These are phyloP conservation scores for Cucurbita maxima DNA, from an alignment of 306 rosid genomes.

Conservation along the genomic window DNA sequence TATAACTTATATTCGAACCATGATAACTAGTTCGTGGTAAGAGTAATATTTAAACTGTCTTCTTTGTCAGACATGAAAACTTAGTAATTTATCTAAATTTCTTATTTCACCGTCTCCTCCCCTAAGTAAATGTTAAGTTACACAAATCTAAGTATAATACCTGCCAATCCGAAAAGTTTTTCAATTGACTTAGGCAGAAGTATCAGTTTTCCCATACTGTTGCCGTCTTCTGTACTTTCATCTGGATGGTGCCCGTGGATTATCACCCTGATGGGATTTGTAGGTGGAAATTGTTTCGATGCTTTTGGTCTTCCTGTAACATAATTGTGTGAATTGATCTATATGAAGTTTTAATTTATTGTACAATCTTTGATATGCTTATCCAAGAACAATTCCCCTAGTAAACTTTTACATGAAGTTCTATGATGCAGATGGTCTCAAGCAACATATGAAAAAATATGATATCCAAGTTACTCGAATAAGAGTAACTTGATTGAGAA, in stretches of 20 bases:
- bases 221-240: conserved; percentile 29
- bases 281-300: conserved; percentile 17
- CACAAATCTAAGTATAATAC: conserved; percentile 27
- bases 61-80: neutral
- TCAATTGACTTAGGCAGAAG: conserved; percentile 60
- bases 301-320: conserved; percentile 25
- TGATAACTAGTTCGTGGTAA: neutral
- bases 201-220: conserved; percentile 35
- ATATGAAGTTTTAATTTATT: neutral
- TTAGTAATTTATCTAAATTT: neutral
- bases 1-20: neutral
- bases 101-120: neutral
- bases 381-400: neutral
- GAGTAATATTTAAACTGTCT: neutral
- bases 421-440: neutral
- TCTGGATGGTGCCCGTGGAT: conserved; percentile 58
- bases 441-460: neutral
- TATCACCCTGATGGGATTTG: conserved; percentile 34
- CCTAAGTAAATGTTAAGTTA: neutral
- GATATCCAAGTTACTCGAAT: neutral
- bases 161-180: conserved; percentile 51
- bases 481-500: neutral
- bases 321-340: conserved; percentile 1
- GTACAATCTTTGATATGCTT: neutral
- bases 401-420: neutral